These are phyloP conservation scores for Hyphopichia wangnamkhiaoensis DNA, from an alignment of 1,139 yeast genomes.

Conservation along the genomic window DNA sequence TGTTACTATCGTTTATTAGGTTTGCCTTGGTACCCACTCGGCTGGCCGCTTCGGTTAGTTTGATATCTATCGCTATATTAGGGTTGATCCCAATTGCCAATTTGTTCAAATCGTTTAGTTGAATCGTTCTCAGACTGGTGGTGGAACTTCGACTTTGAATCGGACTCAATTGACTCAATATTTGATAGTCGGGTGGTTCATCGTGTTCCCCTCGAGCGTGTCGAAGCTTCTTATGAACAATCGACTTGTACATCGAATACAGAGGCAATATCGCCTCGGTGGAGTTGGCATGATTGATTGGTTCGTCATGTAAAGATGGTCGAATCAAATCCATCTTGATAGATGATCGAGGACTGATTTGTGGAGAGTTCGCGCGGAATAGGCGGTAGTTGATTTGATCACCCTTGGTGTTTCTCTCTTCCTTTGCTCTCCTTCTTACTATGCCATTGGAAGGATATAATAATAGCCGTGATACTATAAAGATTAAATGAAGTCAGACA, in stretches of 20 bases:
- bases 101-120: not conserved
- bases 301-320: not conserved
- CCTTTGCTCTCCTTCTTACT: no score
- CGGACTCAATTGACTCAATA: not conserved
- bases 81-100: not conserved
- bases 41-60: constrained; percentile 2
- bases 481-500: no score
- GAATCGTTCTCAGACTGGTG: not conserved
- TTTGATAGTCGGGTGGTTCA: constrained; percentile 2
- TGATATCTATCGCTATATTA: not conserved
- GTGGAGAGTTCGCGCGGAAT: no score
- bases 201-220: not conserved
- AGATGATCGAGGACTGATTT: no score
- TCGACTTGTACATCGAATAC: constrained; percentile 12
- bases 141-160: not conserved
- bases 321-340: no score
- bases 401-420: no score
- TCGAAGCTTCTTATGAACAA: constrained; percentile 8
- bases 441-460: no score
- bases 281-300: not conserved
- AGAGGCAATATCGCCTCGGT: constrained; percentile 9
- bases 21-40: not conserved
- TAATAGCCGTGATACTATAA: no score
- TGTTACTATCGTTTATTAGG: not conserved
- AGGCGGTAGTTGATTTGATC: no score